phyloP scores from a whole-genome alignment of 2,329 filamentous ascomycete species.

The Fusarium acutatum region DNA sequence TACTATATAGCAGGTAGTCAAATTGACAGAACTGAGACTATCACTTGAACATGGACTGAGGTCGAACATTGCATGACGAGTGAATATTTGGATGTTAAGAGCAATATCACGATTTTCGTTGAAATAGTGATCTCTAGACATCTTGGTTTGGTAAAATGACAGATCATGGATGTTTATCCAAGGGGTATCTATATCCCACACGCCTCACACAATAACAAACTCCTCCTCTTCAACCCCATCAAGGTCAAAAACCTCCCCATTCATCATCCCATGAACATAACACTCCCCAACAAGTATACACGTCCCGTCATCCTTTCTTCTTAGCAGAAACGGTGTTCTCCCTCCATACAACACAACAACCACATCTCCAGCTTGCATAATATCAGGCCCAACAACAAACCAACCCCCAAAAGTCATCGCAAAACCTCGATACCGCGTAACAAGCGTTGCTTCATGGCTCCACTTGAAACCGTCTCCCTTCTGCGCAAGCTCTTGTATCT shows the following conservation, averaged over 20 bases:
- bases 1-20: not conserved
- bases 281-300: conserved; percentile 49
- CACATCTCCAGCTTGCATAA: conserved; percentile 43
- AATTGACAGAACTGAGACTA: not conserved
- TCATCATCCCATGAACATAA: conserved; percentile 50
- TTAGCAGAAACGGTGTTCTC: conserved; percentile 45
- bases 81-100: not conserved
- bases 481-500: conserved; percentile 40
- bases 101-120: not conserved
- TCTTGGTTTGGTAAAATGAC: not conserved
- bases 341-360: conserved; percentile 47
- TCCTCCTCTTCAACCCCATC: conserved; percentile 39
- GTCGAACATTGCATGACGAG: not conserved
- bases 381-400: conserved; percentile 47
- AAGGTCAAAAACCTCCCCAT: conserved; percentile 43
- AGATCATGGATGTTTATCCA: not conserved
- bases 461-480: conserved; percentile 46
- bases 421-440: conserved; percentile 47
- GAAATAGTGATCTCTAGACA: not conserved
- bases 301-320: conserved; percentile 13
- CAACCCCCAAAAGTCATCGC: conserved; percentile 44
- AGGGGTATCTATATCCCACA: conserved; percentile 23
- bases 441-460: conserved; percentile 48
- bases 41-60: not conserved
- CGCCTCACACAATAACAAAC: conserved; percentile 42